These are phyloP conservation scores for Rutidosis leptorrhynchoides DNA, from an alignment of 129 eudicot species.

Conservation along the genomic window DNA sequence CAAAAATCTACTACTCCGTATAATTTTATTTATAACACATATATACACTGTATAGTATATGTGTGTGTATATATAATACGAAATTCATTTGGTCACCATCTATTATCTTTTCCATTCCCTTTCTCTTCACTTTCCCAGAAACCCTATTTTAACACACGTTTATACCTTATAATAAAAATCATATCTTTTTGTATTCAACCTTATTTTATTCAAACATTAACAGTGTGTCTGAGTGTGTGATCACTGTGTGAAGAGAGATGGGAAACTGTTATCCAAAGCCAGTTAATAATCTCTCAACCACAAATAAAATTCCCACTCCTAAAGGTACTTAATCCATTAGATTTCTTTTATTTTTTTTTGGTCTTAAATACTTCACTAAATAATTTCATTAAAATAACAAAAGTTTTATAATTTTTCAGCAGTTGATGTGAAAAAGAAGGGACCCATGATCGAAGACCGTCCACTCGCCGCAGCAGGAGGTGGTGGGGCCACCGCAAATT, in stretches of 20 bases:
- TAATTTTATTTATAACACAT: background rate
- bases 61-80: background rate
- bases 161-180: constrained; percentile 17
- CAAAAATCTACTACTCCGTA: too few species aligned
- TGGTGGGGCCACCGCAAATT: background rate
- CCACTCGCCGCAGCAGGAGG: constrained; percentile 5
- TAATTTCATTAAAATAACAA: background rate
- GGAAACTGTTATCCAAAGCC: constrained; percentile 69
- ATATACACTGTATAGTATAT: background rate
- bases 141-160: background rate
- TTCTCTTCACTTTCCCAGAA: constrained; percentile 44
- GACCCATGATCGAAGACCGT: constrained; percentile 9
- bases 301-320: constrained; percentile 28
- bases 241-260: constrained; percentile 35
- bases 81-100: background rate
- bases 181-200: background rate
- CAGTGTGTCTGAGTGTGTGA: background rate
- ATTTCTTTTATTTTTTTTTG: background rate
- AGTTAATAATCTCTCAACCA: constrained; percentile 38
- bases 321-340: constrained; percentile 22
- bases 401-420: background rate
- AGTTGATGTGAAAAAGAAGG: constrained; percentile 23
- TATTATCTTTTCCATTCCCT: constrained; percentile 27
- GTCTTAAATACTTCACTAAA: background rate
- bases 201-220: constrained; percentile 2